Percentiles rank a stretch among this genome's conserved stretches.
Conservation (phyloP, 2,329 filamentous ascomycete species). For the Hypoxylon sp. region DNA sequence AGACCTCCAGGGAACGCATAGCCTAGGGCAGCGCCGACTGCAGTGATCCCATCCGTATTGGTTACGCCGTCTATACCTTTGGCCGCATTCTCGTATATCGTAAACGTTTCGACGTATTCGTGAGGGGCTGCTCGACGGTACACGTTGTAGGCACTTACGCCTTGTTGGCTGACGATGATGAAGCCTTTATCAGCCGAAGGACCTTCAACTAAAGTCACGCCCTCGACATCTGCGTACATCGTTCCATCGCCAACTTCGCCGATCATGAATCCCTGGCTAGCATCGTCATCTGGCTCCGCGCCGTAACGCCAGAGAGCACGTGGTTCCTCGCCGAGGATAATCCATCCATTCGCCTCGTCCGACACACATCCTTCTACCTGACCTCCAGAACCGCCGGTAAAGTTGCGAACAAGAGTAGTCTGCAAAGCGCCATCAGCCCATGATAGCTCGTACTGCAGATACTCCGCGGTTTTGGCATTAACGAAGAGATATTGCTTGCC, state of each 20-base stretch:
- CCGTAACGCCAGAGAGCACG: conserved; percentile 67
- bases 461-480: conserved; percentile 68
- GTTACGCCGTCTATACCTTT: conserved; percentile 65
- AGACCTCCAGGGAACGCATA: conserved; percentile 61
- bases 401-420: conserved; percentile 65
- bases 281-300: conserved; percentile 63
- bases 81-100: conserved; percentile 60
- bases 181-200: conserved; percentile 62
- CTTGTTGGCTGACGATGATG: conserved; percentile 67
- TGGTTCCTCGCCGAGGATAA: conserved; percentile 68
- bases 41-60: conserved; percentile 68
- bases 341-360: conserved; percentile 65
- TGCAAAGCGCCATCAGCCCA: conserved; percentile 60
- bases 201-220: conserved; percentile 66
- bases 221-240: conserved; percentile 69
- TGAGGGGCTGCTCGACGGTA: conserved; percentile 66
- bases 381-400: conserved; percentile 65
- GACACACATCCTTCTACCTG: conserved; percentile 70
- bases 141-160: conserved; percentile 67
- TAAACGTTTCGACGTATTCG: conserved; percentile 65
- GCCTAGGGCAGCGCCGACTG: conserved; percentile 62
- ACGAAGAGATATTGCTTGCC: conserved; percentile 69
- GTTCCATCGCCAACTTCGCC: conserved; percentile 63
- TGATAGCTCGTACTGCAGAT: conserved; percentile 67
- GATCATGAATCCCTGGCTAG: conserved; percentile 54